These are phyloP conservation scores for Phellinidium pouzarii DNA, from an alignment of 1,284 basidiomycete genomes.

Conservation along the genomic window DNA sequence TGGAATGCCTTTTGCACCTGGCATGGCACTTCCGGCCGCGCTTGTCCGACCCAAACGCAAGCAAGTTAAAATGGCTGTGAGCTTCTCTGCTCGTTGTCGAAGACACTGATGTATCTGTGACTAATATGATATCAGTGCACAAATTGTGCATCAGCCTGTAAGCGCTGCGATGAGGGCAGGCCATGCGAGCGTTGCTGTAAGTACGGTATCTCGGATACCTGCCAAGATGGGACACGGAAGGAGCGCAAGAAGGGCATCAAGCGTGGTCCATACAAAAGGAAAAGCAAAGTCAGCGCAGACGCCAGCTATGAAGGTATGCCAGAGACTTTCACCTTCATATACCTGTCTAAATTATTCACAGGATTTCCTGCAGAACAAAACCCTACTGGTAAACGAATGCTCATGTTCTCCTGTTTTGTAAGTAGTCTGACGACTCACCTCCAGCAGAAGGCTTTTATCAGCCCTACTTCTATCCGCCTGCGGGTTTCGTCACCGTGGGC, in stretches of 20 bases:
- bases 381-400: neutral
- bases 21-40: slow-evolving; percentile 29
- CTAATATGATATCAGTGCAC: slow-evolving; percentile 51
- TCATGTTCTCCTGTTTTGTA: neutral
- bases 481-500: slow-evolving; percentile 16
- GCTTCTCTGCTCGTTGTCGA: slow-evolving; percentile 26
- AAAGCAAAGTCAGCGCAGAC: slow-evolving; percentile 38
- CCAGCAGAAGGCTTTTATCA: slow-evolving; percentile 13
- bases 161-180: slow-evolving; percentile 74
- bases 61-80: slow-evolving; percentile 84
- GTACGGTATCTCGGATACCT: slow-evolving; percentile 65
- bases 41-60: slow-evolving; percentile 57
- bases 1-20: slow-evolving; percentile 36
- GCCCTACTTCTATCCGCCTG: slow-evolving; percentile 17
- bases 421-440: neutral
- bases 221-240: slow-evolving; percentile 71
- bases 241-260: slow-evolving; percentile 83
- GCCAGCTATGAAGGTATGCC: slow-evolving; percentile 12
- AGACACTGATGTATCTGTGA: slow-evolving; percentile 6
- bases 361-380: slow-evolving; percentile 10
- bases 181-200: slow-evolving; percentile 79
- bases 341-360: slow-evolving; percentile 1
- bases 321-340: neutral
- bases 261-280: slow-evolving; percentile 80
- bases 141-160: slow-evolving; percentile 81